Percentiles rank a stretch among this genome's conserved stretches.
These are phyloP conservation scores for Rostrohypoxylon terebratum DNA, from an alignment of 495 filamentous ascomycete species.

Conservation along the genomic window DNA sequence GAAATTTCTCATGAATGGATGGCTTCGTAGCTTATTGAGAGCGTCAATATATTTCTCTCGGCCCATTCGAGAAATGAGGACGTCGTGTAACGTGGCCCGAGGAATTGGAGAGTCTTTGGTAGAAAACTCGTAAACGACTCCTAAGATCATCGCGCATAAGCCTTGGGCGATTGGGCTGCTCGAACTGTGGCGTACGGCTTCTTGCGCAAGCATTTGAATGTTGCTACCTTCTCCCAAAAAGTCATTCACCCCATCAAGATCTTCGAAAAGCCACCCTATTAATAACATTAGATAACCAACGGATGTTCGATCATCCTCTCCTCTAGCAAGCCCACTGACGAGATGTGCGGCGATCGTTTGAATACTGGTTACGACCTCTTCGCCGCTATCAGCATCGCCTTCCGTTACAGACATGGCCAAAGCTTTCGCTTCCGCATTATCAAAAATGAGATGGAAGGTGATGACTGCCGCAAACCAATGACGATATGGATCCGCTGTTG, in stretches of 20 bases:
- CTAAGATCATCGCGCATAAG: conserved; percentile 83
- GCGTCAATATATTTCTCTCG: conserved; percentile 91
- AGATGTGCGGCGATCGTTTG: conserved; percentile 87
- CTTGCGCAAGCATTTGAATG: conserved; percentile 83
- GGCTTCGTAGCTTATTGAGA: conserved; percentile 79
- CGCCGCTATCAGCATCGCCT: conserved; percentile 88
- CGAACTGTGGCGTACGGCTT: conserved; percentile 66
- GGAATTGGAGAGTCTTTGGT: conserved; percentile 95
- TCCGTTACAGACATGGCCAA: conserved; percentile 85
- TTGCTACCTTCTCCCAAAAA: conserved; percentile 95
- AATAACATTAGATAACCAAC: conserved; percentile 93
- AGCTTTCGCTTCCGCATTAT: conserved; percentile 81
- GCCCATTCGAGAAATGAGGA: conserved; percentile 82
- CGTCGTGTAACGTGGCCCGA: conserved; percentile 81
- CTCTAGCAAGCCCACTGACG: conserved; percentile 76
- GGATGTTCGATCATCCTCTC: conserved; percentile 82
- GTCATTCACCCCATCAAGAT: conserved; percentile 90
- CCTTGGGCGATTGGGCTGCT: conserved; percentile 78
- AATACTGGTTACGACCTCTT: conserved; percentile 95
- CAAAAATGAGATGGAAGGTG: conserved; percentile 88
- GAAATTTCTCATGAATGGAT: conserved; percentile 89
- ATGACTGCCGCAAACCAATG: conserved; percentile 93
- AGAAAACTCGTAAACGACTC: conserved; percentile 95
- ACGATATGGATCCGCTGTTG: conserved; percentile 84
- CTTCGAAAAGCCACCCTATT: conserved; percentile 93